These are phyloP conservation scores for Auxenochlorella pyrenoidosa DNA, from an alignment of 139 green algal species.

Conservation along the genomic window DNA sequence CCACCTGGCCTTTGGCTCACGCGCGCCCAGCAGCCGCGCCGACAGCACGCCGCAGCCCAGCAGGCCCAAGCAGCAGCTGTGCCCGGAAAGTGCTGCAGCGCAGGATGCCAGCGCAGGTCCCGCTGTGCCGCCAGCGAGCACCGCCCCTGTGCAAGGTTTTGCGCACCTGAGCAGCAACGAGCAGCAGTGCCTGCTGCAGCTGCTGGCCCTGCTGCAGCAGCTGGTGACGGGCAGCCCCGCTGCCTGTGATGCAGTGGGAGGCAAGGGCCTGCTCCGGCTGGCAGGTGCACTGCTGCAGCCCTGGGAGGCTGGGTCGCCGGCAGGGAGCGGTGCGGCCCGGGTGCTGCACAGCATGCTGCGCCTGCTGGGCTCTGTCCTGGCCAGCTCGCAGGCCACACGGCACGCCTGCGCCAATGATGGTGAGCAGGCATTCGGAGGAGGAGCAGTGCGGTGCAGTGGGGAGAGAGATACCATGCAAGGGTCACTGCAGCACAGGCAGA, in stretches of 20 bases:
- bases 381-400: background rate
- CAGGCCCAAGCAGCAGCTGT: background rate
- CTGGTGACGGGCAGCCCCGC: background rate
- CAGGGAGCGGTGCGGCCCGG: too few relatives aligned
- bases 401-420: background rate
- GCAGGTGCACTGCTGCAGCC: background rate
- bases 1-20: background rate
- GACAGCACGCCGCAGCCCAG: background rate
- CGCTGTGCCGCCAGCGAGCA: background rate
- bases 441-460: too few relatives aligned
- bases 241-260: background rate
- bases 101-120: background rate
- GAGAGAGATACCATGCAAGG: background rate
- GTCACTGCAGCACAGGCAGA: background rate
- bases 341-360: slow-evolving; percentile 6
- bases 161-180: background rate
- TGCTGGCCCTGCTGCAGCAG: slow-evolving; percentile 14
- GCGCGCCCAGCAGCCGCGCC: background rate
- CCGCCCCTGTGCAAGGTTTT: background rate
- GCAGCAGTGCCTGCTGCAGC: background rate
- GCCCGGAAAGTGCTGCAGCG: background rate
- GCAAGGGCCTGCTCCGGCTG: background rate
- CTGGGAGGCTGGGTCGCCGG: too few relatives aligned
- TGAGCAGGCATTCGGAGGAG: background rate
- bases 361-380: slow-evolving; percentile 2